These are phyloP conservation scores for Aechmea fasciata DNA, from an alignment of 176 grass and related monocot species.

Conservation along the genomic window DNA sequence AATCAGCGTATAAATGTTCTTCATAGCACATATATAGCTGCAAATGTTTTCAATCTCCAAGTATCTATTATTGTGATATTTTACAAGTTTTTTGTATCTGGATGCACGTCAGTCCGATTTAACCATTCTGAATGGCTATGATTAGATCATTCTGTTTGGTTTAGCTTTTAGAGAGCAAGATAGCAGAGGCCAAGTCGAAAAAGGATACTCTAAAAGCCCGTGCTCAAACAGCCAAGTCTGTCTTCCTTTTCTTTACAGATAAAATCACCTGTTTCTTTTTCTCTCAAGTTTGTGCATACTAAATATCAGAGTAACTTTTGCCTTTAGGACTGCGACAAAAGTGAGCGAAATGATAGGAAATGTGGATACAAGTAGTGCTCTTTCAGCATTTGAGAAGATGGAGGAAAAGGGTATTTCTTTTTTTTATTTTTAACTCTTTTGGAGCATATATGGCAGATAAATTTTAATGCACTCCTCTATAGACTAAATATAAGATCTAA, in stretches of 20 bases:
- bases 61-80: too few species aligned
- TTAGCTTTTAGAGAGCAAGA: constrained; percentile 97
- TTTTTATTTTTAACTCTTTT: not conserved
- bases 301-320: not conserved
- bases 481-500: not conserved
- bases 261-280: constrained; percentile 1
- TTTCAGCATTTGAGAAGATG: constrained; percentile 99
- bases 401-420: constrained; percentile 80
- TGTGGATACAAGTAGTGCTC: constrained; percentile 90
- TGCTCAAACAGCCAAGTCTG: constrained; percentile 96
- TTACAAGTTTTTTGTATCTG: too few species aligned
- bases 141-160: constrained; percentile 18
- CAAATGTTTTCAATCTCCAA: too few species aligned
- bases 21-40: too few species aligned
- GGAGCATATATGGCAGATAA: not conserved
- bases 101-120: too few species aligned
- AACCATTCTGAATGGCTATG: not conserved
- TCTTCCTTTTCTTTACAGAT: constrained; percentile 9
- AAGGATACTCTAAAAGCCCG: constrained; percentile 97
- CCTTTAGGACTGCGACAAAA: constrained; percentile 84
- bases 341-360: constrained; percentile 98
- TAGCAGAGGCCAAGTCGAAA: constrained; percentile 92
- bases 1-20: too few species aligned
- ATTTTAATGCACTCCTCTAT: not conserved
- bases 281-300: constrained; percentile 13